Conservation (phyloP, 768 basidiomycete genomes). For the Trametes coccinea region DNA sequence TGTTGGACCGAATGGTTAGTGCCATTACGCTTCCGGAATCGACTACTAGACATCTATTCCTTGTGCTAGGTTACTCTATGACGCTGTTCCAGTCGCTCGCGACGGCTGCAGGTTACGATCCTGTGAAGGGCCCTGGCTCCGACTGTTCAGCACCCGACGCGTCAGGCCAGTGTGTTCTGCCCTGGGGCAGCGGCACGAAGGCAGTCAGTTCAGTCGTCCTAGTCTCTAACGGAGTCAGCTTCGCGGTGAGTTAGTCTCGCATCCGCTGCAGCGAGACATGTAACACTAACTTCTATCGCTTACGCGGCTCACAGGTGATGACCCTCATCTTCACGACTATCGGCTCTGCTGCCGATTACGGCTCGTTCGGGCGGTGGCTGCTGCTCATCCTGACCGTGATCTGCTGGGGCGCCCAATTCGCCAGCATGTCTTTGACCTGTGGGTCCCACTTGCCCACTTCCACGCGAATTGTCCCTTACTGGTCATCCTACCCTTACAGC, state of each 20-base stretch:
- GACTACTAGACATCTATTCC: neutral
- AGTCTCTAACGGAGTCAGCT: constrained; percentile 73
- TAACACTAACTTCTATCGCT: neutral
- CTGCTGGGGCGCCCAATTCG: constrained; percentile 82
- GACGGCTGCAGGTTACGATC: constrained; percentile 73
- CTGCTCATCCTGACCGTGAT: constrained; percentile 68
- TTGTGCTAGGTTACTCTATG: constrained; percentile 52
- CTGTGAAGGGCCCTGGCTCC: constrained; percentile 65
- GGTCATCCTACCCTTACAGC: neutral
- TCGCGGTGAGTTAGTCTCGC: constrained; percentile 48
- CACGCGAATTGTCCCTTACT: no score
- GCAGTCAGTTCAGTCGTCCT: constrained; percentile 76
- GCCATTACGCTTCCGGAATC: no score
- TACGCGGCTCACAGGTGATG: constrained; percentile 54
- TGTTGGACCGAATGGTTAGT: constrained; percentile 56
- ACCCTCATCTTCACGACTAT: constrained; percentile 81
- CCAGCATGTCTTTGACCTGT: constrained; percentile 74
- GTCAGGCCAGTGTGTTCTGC: constrained; percentile 76
- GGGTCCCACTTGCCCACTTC: constrained; percentile 25
- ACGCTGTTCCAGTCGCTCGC: constrained; percentile 76
- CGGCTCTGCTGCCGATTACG: constrained; percentile 68
- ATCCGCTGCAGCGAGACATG: neutral
- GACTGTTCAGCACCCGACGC: constrained; percentile 57
- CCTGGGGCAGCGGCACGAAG: constrained; percentile 74
- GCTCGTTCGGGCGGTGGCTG: constrained; percentile 76